Evolutionary conservation across 257 asterid species (phyloP), one percentile per base, ranked within the genome.

Genomic region (Solanum sejunctum): DNA sequence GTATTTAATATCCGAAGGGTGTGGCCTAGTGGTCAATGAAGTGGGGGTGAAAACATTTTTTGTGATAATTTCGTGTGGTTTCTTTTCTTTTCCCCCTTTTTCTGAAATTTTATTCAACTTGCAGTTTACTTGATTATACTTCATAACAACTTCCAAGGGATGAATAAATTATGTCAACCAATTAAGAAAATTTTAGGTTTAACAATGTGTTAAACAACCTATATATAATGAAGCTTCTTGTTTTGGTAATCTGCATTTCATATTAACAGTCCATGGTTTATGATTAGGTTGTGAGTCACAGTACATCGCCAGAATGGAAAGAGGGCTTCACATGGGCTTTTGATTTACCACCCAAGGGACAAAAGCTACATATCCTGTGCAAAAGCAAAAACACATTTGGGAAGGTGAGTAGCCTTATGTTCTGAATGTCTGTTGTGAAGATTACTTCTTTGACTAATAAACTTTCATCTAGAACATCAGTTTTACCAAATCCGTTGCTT

Each of bases 301-400:
- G 79, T 89, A 86, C 90, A 13, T 90, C 95, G 2, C 98, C 98
- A 18, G 97, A 95, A 90, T 93, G 98, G 98, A 85, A 93, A 58
- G 96, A 95, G 90, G 90, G 86, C 71, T 95, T 95, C 91, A 91
- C 95, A 21, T 95, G 98, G 98, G 98, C 96, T 82, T 95, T 95
- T 78, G 98, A 95, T 84, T 92, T 91, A 36, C 98, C 98, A n/a
- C 98, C 98, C 2, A 95, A 92, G 90, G 97, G 97, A 83, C 98
- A 95, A 88, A 95, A 93, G 95, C 87, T 95, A 58, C 92, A 91
- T 78, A 90, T 95, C 82, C 80, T 85, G 60, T 92, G 96, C 88
- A 91, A 91, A 91, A 92, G 90, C 92, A 95, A 81, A 90, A 93
- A 88, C 88, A 90, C 98, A 85, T 95, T 95, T 12, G 98, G 97